Percentiles rank a stretch among this genome's conserved stretches.
Conservation (phyloP, 495 filamentous ascomycete species). For the Talaromyces liani region DNA sequence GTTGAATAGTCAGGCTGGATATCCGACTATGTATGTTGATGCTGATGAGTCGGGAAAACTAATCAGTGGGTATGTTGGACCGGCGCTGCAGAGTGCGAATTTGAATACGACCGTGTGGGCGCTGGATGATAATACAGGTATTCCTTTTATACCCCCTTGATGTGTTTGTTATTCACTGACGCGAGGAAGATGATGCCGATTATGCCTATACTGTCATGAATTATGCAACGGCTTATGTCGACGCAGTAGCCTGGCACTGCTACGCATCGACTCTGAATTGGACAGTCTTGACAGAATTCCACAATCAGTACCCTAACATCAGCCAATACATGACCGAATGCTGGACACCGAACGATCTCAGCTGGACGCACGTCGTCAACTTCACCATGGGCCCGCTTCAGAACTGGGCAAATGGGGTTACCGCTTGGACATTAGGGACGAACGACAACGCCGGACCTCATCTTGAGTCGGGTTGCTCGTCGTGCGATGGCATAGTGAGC, state of each 20-base stretch:
- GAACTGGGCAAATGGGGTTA: constrained; percentile 47
- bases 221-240: constrained; percentile 31
- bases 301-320: constrained; percentile 33
- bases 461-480: constrained; percentile 37
- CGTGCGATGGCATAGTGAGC: constrained; percentile 43
- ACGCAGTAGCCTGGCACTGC: constrained; percentile 50
- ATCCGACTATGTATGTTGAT: constrained; percentile 47
- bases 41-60: constrained; percentile 40
- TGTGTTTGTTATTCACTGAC: too few relatives aligned
- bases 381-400: constrained; percentile 50
- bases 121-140: constrained; percentile 51
- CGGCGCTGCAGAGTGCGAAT: constrained; percentile 33
- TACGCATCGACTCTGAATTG: constrained; percentile 42
- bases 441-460: constrained; percentile 44
- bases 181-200: constrained; percentile 21
- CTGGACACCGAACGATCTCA: constrained; percentile 37
- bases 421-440: constrained; percentile 49
- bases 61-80: constrained; percentile 42
- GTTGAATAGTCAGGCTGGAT: constrained; percentile 43
- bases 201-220: constrained; percentile 44
- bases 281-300: constrained; percentile 42
- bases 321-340: constrained; percentile 56
- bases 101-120: constrained; percentile 43
- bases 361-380: constrained; percentile 43
- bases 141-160: background rate